A percentile compares a stretch with the other conserved stretches of the same genome.
Evolutionary conservation across 2,329 filamentous ascomycete species (phyloP).

Genomic region (Camillea tinctor): DNA sequence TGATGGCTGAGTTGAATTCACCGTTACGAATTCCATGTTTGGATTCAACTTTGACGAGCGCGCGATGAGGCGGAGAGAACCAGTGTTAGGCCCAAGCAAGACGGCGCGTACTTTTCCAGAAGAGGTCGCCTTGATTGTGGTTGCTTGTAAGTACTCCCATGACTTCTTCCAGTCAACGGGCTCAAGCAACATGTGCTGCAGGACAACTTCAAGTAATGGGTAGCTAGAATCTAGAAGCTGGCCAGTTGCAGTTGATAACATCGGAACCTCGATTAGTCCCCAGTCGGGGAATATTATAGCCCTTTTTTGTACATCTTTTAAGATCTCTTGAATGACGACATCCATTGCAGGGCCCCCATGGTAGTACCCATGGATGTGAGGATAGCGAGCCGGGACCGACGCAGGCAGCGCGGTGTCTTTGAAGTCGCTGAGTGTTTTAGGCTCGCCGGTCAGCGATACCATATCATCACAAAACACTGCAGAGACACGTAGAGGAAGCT

Average conservation of each 20-base stretch:
- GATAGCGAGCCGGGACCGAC: conserved; percentile 1
- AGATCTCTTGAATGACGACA: conserved; percentile 1
- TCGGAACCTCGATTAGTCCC: conserved; percentile 6
- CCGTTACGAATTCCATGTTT: background rate
- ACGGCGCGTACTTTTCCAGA: background rate
- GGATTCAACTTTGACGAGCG: background rate
- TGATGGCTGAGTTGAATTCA: background rate
- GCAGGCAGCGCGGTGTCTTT: conserved; percentile 3
- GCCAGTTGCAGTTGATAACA: conserved; percentile 9
- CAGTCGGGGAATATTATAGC: conserved; percentile 9
- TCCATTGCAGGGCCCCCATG: conserved; percentile 8
- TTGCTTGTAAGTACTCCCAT: conserved; percentile 1
- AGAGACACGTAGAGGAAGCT: background rate
- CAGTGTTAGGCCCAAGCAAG: conserved; percentile 5
- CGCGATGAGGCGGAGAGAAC: conserved; percentile 1
- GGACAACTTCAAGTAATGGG: conserved; percentile 10
- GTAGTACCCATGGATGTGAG: conserved; percentile 12
- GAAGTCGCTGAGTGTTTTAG: conserved; percentile 6
- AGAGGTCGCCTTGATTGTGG: background rate
- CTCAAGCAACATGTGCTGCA: conserved; percentile 10
- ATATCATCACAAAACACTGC: background rate
- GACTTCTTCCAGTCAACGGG: conserved; percentile 13
- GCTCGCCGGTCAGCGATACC: background rate
- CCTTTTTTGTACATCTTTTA: conserved; percentile 6
- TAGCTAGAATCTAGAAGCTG: background rate